Conservation (phyloP, 805 yeast species). For the Clavispora carvajalis region DNA sequence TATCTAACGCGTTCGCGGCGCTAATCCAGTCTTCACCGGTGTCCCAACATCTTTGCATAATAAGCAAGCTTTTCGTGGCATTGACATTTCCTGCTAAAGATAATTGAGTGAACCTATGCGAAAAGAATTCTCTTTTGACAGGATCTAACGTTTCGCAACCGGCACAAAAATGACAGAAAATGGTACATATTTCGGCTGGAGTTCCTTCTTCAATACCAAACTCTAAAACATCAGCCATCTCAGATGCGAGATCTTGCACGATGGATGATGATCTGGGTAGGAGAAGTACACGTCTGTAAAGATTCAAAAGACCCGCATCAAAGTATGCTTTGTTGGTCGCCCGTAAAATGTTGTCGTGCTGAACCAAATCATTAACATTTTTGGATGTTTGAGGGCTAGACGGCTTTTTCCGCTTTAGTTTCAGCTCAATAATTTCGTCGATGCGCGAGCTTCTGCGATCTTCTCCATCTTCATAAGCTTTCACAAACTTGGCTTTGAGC, state of each 20-base stretch:
- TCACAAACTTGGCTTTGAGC: slow-evolving; percentile 12
- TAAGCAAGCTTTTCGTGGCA: slow-evolving; percentile 40
- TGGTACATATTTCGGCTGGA: slow-evolving; percentile 51
- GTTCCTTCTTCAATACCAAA: slow-evolving; percentile 39
- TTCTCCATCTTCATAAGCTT: slow-evolving; percentile 13
- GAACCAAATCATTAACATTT: slow-evolving; percentile 17
- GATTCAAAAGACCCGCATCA: slow-evolving; percentile 49
- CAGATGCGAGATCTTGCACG: slow-evolving; percentile 44
- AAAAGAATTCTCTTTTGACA: slow-evolving; percentile 29
- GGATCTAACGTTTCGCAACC: slow-evolving; percentile 51
- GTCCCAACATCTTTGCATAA: slow-evolving; percentile 52
- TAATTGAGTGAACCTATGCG: slow-evolving; percentile 36
- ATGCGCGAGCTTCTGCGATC: slow-evolving; percentile 9
- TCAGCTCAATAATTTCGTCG: slow-evolving; percentile 10
- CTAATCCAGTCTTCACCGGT: slow-evolving; percentile 49
- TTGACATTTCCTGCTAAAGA: slow-evolving; percentile 39
- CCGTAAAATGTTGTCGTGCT: slow-evolving; percentile 31
- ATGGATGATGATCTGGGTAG: slow-evolving; percentile 41
- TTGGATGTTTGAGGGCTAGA: slow-evolving; percentile 1
- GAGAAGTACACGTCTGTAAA: slow-evolving; percentile 50
- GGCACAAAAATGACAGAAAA: slow-evolving; percentile 52
- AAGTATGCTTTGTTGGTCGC: slow-evolving; percentile 51
- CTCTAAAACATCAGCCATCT: slow-evolving; percentile 33
- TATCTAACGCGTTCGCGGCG: slow-evolving; percentile 37
- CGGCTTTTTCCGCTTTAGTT: slow-evolving; percentile 2